Evolutionary conservation across 2,329 filamentous ascomycete species (phyloP).

Genomic region (Aspergillus sclerotialis): DNA sequence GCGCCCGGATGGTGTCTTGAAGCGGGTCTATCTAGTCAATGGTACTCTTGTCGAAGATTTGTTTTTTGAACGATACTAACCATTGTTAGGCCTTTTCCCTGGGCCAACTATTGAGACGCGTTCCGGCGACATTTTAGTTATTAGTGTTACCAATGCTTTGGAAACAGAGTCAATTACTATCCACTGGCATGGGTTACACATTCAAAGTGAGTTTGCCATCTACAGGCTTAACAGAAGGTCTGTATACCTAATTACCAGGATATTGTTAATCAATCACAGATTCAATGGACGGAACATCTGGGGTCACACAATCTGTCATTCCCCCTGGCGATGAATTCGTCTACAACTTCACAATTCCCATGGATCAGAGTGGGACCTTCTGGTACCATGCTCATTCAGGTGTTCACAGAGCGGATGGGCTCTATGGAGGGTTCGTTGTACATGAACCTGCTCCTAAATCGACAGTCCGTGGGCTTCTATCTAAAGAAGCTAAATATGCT

Average conservation of each 20-base stretch:
- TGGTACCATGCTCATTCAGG: slow-evolving; percentile 46
- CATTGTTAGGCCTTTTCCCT: slow-evolving; percentile 40
- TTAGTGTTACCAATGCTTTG: slow-evolving; percentile 38
- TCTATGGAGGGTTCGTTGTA: slow-evolving; percentile 44
- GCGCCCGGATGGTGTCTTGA: slow-evolving; percentile 47
- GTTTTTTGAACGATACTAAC: too few relatives aligned
- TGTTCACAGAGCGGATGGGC: slow-evolving; percentile 38
- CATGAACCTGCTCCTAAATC: slow-evolving; percentile 29
- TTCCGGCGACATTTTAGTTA: slow-evolving; percentile 39
- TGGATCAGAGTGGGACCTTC: slow-evolving; percentile 38
- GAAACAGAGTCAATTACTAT: slow-evolving; percentile 34
- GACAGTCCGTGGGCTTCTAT: slow-evolving; percentile 12
- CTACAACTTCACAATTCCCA: slow-evolving; percentile 35
- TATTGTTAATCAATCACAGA: slow-evolving; percentile 11
- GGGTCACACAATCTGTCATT: slow-evolving; percentile 62
- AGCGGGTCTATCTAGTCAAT: slow-evolving; percentile 46
- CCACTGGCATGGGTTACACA: slow-evolving; percentile 44
- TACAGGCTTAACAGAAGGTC: too few relatives aligned
- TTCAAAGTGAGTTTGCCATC: slow-evolving; percentile 28
- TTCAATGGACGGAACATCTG: slow-evolving; percentile 61
- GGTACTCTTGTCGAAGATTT: too few relatives aligned
- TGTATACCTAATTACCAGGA: too few relatives aligned
- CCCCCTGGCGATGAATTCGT: slow-evolving; percentile 47
- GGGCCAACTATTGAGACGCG: slow-evolving; percentile 45
- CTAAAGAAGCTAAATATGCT: slow-evolving; percentile 7